Conservation (phyloP, 805 yeast genomes). For the Blastobotrys mokoenaii region DNA sequence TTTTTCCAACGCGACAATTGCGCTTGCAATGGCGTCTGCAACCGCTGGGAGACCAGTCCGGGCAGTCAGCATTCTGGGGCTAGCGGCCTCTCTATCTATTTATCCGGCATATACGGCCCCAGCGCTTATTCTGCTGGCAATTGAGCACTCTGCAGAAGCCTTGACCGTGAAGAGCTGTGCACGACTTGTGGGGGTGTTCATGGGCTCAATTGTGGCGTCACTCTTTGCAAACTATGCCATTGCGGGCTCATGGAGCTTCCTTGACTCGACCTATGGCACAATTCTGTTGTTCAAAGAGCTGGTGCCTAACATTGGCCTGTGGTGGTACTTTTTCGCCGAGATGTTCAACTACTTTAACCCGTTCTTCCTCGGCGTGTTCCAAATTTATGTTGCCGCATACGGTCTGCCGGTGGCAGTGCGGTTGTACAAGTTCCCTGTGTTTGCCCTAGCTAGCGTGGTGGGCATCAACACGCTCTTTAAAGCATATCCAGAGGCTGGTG, state of each 20-base stretch:
- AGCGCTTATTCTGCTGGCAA: slow-evolving; percentile 37
- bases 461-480: slow-evolving; percentile 59
- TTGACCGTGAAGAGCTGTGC: slow-evolving; percentile 3
- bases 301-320: slow-evolving; percentile 84
- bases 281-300: slow-evolving; percentile 54
- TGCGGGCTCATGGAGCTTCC: slow-evolving; percentile 31
- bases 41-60: slow-evolving; percentile 32
- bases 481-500: slow-evolving; percentile 81
- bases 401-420: slow-evolving; percentile 68
- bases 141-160: slow-evolving; percentile 7
- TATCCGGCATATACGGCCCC: slow-evolving; percentile 54
- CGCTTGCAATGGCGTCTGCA: slow-evolving; percentile 40
- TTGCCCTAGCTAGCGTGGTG: slow-evolving; percentile 41
- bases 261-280: slow-evolving; percentile 47
- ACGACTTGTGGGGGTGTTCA: slow-evolving; percentile 11
- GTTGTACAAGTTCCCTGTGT: slow-evolving; percentile 49
- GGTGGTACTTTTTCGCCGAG: slow-evolving; percentile 99
- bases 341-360: slow-evolving; percentile 84
- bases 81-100: slow-evolving; percentile 55
- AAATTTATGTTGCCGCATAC: slow-evolving; percentile 58
- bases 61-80: slow-evolving; percentile 46
- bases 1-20: slow-evolving; percentile 51
- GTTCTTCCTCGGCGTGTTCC: slow-evolving; percentile 78
- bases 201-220: slow-evolving; percentile 13
- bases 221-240: slow-evolving; percentile 21